These are phyloP conservation scores for Blumeriella jaapii DNA, from an alignment of 2,329 filamentous ascomycete species.

Conservation along the genomic window DNA sequence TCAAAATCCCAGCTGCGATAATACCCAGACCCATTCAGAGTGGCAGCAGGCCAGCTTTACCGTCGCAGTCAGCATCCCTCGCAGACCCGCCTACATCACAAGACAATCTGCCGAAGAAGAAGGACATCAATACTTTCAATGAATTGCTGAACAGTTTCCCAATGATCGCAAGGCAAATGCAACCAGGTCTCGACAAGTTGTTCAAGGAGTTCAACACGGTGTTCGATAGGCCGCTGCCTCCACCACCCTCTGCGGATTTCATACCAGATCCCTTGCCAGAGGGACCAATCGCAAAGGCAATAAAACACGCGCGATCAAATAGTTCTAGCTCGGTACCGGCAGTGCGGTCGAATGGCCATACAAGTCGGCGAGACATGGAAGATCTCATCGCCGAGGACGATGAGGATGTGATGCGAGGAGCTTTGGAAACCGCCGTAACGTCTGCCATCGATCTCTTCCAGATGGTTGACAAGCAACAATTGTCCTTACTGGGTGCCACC, in stretches of 20 bases:
- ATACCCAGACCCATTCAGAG: slow-evolving; percentile 35
- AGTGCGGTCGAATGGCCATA: slow-evolving; percentile 28
- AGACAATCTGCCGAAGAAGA: slow-evolving; percentile 51
- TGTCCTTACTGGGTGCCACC: slow-evolving; percentile 82
- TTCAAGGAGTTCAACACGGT: slow-evolving; percentile 83
- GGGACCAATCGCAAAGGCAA: slow-evolving; percentile 42
- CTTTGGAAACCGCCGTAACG: slow-evolving; percentile 84
- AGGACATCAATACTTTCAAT: slow-evolving; percentile 81
- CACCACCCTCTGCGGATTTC: slow-evolving; percentile 50
- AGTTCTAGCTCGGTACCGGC: slow-evolving; percentile 29
- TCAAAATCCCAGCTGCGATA: slow-evolving; percentile 56
- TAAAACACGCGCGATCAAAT: slow-evolving; percentile 43
- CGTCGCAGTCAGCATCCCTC: slow-evolving; percentile 10
- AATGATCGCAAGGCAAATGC: slow-evolving; percentile 94
- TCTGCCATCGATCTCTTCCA: slow-evolving; percentile 93
- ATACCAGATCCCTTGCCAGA: slow-evolving; percentile 49
- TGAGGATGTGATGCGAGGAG: slow-evolving; percentile 79
- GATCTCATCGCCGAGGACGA: slow-evolving; percentile 75
- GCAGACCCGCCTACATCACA: slow-evolving; percentile 13
- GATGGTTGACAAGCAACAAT: slow-evolving; percentile 85
- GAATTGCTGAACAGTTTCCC: slow-evolving; percentile 87
- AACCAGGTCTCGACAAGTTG: slow-evolving; percentile 75
- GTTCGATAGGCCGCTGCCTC: slow-evolving; percentile 74
- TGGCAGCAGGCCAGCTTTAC: slow-evolving; percentile 18
- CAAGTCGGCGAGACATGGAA: slow-evolving; percentile 34